phyloP scores from a whole-genome alignment of 2,329 filamentous ascomycete genomes.

The Cladophialophora exuberans region DNA sequence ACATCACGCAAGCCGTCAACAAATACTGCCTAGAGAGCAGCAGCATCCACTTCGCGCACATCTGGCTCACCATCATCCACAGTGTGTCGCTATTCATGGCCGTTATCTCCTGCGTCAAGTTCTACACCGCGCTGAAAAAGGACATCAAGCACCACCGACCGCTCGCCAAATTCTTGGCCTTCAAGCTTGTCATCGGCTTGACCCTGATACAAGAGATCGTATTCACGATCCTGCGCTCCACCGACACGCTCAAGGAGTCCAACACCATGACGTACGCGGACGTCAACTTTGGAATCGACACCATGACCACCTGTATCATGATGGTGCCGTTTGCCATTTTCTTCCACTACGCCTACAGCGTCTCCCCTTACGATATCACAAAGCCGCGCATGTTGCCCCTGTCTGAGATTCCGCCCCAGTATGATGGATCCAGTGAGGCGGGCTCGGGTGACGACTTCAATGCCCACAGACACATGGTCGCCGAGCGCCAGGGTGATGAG shows the following conservation, averaged over 20 bases:
- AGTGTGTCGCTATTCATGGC: constrained; percentile 33
- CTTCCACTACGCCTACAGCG: constrained; percentile 38
- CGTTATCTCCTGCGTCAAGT: constrained; percentile 34
- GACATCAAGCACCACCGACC: constrained; percentile 37
- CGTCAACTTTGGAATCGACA: constrained; percentile 38
- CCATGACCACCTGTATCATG: constrained; percentile 38
- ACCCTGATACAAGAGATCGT: constrained; percentile 37
- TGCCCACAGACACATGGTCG: not conserved
- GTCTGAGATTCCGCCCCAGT: constrained; percentile 1
- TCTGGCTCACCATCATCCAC: constrained; percentile 36
- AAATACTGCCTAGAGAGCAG: constrained; percentile 39
- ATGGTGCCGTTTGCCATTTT: constrained; percentile 39
- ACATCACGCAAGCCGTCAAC: constrained; percentile 37
- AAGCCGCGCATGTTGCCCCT: constrained; percentile 2
- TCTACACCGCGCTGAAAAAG: constrained; percentile 35
- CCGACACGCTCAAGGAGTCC: constrained; percentile 31
- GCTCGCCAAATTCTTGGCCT: constrained; percentile 39
- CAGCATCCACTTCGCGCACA: constrained; percentile 40
- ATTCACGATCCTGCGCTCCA: constrained; percentile 37
- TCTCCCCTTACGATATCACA: constrained; percentile 31
- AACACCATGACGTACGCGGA: constrained; percentile 37
- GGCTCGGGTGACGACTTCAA: not conserved
- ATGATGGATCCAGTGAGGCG: not conserved
- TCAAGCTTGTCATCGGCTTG: constrained; percentile 41
- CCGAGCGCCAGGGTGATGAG: not conserved